phyloP scores from a whole-genome alignment of 23 red algal genomes.

The Chondrus crispus region DNA sequence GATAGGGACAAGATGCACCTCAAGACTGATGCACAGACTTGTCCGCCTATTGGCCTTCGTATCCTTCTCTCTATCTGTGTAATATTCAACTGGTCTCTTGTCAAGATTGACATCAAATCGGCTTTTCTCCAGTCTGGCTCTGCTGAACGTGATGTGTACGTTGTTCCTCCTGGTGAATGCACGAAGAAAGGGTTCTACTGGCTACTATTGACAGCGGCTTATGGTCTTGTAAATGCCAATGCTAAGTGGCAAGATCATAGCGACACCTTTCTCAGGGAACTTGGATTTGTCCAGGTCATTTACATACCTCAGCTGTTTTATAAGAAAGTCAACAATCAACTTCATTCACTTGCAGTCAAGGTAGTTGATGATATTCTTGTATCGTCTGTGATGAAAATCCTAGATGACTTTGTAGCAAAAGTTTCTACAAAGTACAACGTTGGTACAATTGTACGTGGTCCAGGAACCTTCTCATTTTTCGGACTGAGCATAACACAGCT shows the following conservation, averaged over 20 bases:
- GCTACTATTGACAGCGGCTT: conserved; percentile 4
- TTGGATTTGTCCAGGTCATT: not conserved
- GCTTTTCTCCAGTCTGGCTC: conserved; percentile 24
- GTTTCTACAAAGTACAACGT: not conserved
- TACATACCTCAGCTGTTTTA: conserved; percentile 39
- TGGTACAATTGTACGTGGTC: conserved; percentile 6
- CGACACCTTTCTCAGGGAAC: not conserved
- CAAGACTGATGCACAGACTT: conserved; percentile 1
- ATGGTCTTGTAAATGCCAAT: conserved; percentile 15
- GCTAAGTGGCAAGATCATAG: conserved; percentile 25
- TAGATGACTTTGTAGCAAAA: too few species aligned
- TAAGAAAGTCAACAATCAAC: not conserved
- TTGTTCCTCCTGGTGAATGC: conserved; percentile 13
- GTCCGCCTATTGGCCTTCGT: conserved; percentile 10
- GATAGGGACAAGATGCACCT: conserved; percentile 16
- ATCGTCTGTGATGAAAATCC: too few species aligned
- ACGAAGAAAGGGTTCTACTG: not conserved
- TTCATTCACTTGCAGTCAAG: not conserved
- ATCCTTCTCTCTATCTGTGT: not conserved
- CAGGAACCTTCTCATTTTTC: not conserved
- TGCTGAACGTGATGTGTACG: not conserved
- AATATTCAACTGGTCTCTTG: not conserved
- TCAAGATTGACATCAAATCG: conserved; percentile 18
- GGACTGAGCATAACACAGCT: not conserved
- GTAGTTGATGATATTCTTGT: conserved; percentile 31